Conservation (phyloP, 2,329 filamentous ascomycete species). For the Neofusicoccum umdonicola region DNA sequence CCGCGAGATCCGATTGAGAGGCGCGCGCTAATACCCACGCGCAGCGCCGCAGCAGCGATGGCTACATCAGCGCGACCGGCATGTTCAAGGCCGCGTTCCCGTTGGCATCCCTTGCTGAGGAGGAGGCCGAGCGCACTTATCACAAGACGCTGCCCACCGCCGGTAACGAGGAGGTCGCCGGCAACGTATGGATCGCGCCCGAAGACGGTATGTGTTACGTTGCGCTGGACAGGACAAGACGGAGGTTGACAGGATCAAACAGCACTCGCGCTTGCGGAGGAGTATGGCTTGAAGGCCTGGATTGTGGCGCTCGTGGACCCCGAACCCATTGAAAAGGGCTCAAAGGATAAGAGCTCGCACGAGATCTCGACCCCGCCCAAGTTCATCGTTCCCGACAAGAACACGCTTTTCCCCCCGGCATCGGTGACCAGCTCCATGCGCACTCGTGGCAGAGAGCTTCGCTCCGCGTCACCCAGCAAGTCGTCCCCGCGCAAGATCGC, state of each 20-base stretch:
- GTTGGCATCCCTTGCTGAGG: conserved; percentile 69
- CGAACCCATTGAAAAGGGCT: conserved; percentile 68
- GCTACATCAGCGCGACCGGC: conserved; percentile 80
- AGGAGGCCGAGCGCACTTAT: conserved; percentile 74
- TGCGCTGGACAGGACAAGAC: background rate
- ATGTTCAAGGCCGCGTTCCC: conserved; percentile 93
- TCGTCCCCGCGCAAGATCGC: conserved; percentile 47
- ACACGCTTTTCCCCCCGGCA: conserved; percentile 32
- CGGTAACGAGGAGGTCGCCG: conserved; percentile 87
- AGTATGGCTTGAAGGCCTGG: conserved; percentile 85
- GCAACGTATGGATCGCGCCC: conserved; percentile 94
- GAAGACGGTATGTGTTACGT: conserved; percentile 54
- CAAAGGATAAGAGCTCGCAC: conserved; percentile 65
- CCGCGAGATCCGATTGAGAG: background rate
- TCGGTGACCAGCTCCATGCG: conserved; percentile 21
- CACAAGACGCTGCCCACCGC: conserved; percentile 81
- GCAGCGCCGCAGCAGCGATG: conserved; percentile 76
- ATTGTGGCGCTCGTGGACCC: conserved; percentile 89
- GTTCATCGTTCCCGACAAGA: conserved; percentile 59
- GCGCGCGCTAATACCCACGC: background rate
- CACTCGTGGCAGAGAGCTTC: conserved; percentile 53
- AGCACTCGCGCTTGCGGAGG: conserved; percentile 78
- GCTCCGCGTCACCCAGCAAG: conserved; percentile 59
- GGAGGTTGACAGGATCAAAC: conserved; percentile 26
- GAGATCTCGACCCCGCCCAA: conserved; percentile 78